These are phyloP conservation scores for Orbilia javanica DNA, from an alignment of 2,329 filamentous ascomycete species.

Conservation along the genomic window DNA sequence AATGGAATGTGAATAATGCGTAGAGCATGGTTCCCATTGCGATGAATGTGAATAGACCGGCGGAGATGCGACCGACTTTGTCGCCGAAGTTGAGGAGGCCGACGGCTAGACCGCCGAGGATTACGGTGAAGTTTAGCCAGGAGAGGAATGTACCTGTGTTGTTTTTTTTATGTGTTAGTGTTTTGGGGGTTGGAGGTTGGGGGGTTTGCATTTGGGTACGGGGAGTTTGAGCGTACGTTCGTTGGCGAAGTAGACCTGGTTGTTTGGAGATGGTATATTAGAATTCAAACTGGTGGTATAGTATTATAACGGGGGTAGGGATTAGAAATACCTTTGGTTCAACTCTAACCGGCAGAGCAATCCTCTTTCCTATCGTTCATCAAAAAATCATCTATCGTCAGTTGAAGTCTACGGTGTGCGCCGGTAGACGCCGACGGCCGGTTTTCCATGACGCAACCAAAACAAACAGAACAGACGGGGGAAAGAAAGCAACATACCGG, in stretches of 20 bases:
- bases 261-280: conserved; percentile 1
- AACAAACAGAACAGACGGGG: too few species aligned
- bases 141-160: conserved; percentile 85
- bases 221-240: conserved; percentile 75
- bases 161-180: too few species aligned
- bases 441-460: background rate
- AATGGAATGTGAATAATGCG: conserved; percentile 94
- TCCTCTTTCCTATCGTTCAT: conserved; percentile 82
- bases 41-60: conserved; percentile 92
- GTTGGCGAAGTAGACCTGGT: conserved; percentile 94
- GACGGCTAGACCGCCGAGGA: conserved; percentile 94
- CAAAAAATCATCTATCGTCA: background rate
- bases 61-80: conserved; percentile 90
- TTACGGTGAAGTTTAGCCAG: conserved; percentile 99
- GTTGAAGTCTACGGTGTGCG: conserved; percentile 3
- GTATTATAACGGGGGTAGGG: background rate
- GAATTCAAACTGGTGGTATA: background rate
- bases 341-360: conserved; percentile 95
- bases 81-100: conserved; percentile 99
- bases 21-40: conserved; percentile 97
- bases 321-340: conserved; percentile 82
- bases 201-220: background rate
- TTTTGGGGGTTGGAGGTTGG: background rate
- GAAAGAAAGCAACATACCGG: conserved; percentile 64
- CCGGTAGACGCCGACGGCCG: background rate